phyloP scores from a whole-genome alignment of 257 asterid genomes.

The Solanum pennellii region DNA sequence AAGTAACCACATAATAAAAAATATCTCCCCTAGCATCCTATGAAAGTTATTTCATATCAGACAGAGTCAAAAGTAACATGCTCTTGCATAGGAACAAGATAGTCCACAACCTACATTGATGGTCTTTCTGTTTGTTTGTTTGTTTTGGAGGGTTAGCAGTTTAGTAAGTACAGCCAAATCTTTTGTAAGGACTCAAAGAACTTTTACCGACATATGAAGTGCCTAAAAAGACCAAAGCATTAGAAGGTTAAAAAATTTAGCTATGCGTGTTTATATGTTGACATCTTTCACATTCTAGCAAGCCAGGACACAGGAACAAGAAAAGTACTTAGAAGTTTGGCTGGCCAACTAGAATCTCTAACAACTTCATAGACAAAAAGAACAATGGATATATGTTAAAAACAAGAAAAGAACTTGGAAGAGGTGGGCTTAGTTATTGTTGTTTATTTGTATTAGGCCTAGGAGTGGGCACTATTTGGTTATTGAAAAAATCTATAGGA shows the following conservation, averaged over 20 bases:
- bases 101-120: not conserved
- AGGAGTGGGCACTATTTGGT: not conserved
- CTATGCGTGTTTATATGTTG: not conserved
- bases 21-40: not conserved
- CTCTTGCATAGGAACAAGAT: not conserved
- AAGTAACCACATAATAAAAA: not conserved
- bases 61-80: not conserved
- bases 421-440: not conserved
- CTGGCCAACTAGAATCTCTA: not conserved
- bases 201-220: not conserved
- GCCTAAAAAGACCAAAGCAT: not conserved
- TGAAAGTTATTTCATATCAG: not conserved
- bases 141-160: not conserved
- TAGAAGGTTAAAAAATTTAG: too few species aligned
- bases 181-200: not conserved
- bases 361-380: not conserved
- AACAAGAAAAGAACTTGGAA: not conserved
- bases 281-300: not conserved
- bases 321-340: not conserved
- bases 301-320: not conserved
- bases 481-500: not conserved
- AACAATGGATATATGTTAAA: not conserved
- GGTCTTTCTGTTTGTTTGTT: not conserved
- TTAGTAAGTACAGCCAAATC: not conserved
- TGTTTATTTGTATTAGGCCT: not conserved